Base-by-base conservation (phyloP, 305 asterid genomes). In the Stenogyne calaminthoides region DNA sequence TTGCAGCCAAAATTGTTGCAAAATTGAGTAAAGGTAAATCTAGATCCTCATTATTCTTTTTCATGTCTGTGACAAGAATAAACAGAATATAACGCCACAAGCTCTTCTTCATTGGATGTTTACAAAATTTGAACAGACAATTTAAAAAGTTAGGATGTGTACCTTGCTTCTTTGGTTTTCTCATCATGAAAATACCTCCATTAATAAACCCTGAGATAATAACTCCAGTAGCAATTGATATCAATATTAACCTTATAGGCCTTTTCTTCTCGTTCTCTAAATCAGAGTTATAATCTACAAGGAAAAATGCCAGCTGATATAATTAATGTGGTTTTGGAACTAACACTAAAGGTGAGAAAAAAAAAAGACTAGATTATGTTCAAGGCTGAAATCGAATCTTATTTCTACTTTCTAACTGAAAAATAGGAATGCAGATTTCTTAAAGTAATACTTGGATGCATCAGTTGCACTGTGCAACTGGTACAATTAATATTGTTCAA, bases 1-100 rank as follows among this genome's bases (percentile, higher is more conserved):
- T 82, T 22, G 85, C 79, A 12, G 76, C 74, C 40, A 62, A 51
- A 19, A 81, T 58, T 16, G 71, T 72, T 42, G 62, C 56, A n/a
- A 66, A 67, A 64, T 67, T 55, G 47, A 74, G 75, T n/a, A 71
- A 27, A 19, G 76, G 78, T 51, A 78, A 71, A 46, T 74, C 78
- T 12, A 66, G 20, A 54, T 59, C 77, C 12, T 37, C 75, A 16
- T 20, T 34, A 3, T 32, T 62, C 51, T 18, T 73, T 54, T 32
- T 58, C 54, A 10, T 59, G 16, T 42, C 40, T 37, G 60, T 22
- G 22, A 56, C 8, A 14, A 9, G 19, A 1, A 10, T 8, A 40
- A 56, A 52, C 32, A 54, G 3, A 69, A 36, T 36, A 10, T 2
- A 18, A 7, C 62, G 42, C 54, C 32, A 58, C 15, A 32, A 32